Percentiles rank a stretch among this genome's conserved stretches.
Evolutionary conservation across 495 filamentous ascomycete species (phyloP).

Genomic region (Penicillium pulvis): DNA sequence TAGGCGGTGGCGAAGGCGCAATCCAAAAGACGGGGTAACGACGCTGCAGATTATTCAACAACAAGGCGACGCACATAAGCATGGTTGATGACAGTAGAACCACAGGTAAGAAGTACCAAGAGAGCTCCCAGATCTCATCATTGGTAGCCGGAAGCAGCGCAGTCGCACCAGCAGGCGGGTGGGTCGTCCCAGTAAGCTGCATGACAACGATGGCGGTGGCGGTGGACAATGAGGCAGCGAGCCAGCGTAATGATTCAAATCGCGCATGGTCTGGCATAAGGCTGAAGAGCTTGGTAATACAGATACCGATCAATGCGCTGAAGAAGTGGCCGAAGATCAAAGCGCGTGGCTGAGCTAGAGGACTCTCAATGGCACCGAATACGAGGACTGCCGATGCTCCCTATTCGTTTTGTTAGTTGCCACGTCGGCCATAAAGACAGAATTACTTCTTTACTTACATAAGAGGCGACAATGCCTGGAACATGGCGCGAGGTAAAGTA

Average conservation of each 20-base stretch:
- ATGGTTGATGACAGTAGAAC: constrained; percentile 63
- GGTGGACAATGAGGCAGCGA: constrained; percentile 66
- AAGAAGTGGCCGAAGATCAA: constrained; percentile 68
- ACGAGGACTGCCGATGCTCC: constrained; percentile 72
- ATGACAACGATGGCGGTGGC: constrained; percentile 67
- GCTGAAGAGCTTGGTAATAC: constrained; percentile 68
- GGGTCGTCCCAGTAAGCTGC: constrained; percentile 72
- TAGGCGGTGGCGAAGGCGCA: constrained; percentile 22
- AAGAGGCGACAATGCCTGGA: constrained; percentile 38
- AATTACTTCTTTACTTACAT: constrained; percentile 21
- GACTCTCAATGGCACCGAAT: constrained; percentile 67
- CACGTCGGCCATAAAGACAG: neutral
- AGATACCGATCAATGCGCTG: constrained; percentile 62
- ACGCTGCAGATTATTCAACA: constrained; percentile 74
- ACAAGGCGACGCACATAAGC: constrained; percentile 60
- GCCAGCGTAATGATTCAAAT: constrained; percentile 61
- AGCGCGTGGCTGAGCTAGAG: constrained; percentile 76
- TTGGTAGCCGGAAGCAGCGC: constrained; percentile 71
- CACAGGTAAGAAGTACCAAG: constrained; percentile 69
- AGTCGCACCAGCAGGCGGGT: constrained; percentile 84
- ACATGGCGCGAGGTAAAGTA: constrained; percentile 35
- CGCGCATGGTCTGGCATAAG: constrained; percentile 43
- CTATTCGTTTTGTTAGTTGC: constrained; percentile 32
- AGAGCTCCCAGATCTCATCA: constrained; percentile 55
- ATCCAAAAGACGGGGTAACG: constrained; percentile 75